Evolutionary conservation across 805 yeast genomes (phyloP).

Genomic region (Diddensiella santjacobensis): DNA sequence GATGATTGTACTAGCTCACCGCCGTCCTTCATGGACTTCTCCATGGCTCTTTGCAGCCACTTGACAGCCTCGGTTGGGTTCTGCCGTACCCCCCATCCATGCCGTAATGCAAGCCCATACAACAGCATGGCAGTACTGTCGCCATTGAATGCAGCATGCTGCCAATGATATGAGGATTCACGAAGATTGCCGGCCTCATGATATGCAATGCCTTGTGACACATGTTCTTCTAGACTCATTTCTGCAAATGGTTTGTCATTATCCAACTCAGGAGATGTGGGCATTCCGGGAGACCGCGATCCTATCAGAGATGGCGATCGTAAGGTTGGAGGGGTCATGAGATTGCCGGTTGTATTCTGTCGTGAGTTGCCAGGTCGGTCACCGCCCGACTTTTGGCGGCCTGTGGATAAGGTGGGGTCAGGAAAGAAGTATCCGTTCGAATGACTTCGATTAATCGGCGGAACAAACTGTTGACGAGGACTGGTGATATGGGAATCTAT

Average conservation of each 20-base stretch:
- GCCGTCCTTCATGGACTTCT: slow-evolving; percentile 15
- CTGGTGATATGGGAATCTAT: not conserved
- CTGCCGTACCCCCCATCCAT: slow-evolving; percentile 64
- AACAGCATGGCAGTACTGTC: slow-evolving; percentile 62
- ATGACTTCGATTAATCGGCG: not conserved
- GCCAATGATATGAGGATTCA: slow-evolving; percentile 67
- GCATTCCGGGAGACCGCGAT: not conserved
- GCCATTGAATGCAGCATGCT: slow-evolving; percentile 60
- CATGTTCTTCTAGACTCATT: slow-evolving; percentile 29
- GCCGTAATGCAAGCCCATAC: slow-evolving; percentile 62
- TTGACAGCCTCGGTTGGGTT: slow-evolving; percentile 51
- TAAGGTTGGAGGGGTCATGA: not conserved
- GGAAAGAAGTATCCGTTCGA: not conserved
- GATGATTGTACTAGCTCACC: not conserved
- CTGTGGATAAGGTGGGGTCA: not conserved
- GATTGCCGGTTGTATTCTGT: not conserved
- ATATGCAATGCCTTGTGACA: slow-evolving; percentile 33
- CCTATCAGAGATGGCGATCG: slow-evolving; percentile 4
- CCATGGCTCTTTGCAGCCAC: slow-evolving; percentile 56
- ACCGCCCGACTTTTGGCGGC: not conserved
- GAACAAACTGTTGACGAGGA: slow-evolving; percentile 8
- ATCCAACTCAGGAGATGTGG: slow-evolving; percentile 2
- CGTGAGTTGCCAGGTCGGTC: too few relatives aligned
- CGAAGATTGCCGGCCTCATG: slow-evolving; percentile 57
- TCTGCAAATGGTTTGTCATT: slow-evolving; percentile 18